Percentiles rank a stretch among this genome's conserved stretches.
Evolutionary conservation across 306 rosid species (phyloP).

Genomic region (Dicorynia guianensis): DNA sequence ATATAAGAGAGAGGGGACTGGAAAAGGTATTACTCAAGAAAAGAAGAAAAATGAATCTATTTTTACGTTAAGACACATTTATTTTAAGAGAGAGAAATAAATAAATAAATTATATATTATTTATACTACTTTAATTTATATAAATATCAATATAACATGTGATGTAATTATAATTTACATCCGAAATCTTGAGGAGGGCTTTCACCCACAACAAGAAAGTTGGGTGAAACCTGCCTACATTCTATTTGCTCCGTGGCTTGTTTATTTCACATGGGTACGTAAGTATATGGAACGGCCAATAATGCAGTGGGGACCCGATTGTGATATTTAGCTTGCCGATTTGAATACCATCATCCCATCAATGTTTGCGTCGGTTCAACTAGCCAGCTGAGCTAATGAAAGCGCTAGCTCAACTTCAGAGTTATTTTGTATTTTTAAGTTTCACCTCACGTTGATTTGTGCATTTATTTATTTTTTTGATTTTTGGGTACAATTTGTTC

Average conservation of each 20-base stretch:
- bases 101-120: no score
- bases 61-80: no score
- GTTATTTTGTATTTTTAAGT: background rate
- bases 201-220: slow-evolving; percentile 3
- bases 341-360: slow-evolving; percentile 15
- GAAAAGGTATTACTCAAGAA: background rate
- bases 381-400: slow-evolving; percentile 11
- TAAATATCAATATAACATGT: no score
- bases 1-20: background rate
- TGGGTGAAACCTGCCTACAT: background rate
- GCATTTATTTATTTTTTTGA: no score
- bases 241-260: slow-evolving; percentile 30
- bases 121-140: no score
- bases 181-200: background rate
- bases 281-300: background rate
- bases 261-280: slow-evolving; percentile 13
- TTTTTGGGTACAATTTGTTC: no score
- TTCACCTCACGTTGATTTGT: no score
- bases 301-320: background rate
- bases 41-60: no score
- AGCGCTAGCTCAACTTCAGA: background rate
- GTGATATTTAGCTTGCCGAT: background rate
- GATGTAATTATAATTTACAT: background rate
- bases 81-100: no score
- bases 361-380: background rate